A percentile compares a stretch with the other conserved stretches of the same genome.
phyloP scores from a whole-genome alignment of 495 filamentous ascomycete species.

The Penicillium subrubescens region DNA sequence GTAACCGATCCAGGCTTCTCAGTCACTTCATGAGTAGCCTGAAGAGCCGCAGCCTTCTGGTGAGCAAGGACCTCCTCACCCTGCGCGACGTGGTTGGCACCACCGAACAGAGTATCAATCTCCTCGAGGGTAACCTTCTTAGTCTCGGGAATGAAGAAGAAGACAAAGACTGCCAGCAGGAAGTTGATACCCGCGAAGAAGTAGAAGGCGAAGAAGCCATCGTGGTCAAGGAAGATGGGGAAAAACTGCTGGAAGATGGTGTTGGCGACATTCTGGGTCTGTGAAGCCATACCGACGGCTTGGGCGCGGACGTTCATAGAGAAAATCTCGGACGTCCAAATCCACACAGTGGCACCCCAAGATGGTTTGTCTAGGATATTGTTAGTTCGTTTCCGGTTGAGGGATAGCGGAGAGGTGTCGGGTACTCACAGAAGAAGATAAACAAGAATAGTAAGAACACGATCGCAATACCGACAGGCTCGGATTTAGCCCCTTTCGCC shows the following conservation, averaged over 20 bases:
- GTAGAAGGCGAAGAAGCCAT: constrained; percentile 56
- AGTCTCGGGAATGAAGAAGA: constrained; percentile 74
- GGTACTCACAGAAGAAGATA: constrained; percentile 61
- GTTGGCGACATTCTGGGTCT: constrained; percentile 68
- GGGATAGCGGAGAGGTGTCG: neutral
- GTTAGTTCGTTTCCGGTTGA: constrained; percentile 15
- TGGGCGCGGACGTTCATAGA: constrained; percentile 68
- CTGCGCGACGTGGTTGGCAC: constrained; percentile 58
- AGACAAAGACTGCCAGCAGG: constrained; percentile 68
- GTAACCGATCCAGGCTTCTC: constrained; percentile 32
- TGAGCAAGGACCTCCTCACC: constrained; percentile 44
- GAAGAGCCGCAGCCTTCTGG: constrained; percentile 26
- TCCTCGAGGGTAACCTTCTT: constrained; percentile 69
- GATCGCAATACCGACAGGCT: constrained; percentile 63
- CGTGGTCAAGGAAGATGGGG: constrained; percentile 62
- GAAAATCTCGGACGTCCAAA: constrained; percentile 68
- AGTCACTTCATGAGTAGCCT: constrained; percentile 13
- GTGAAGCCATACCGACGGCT: constrained; percentile 68
- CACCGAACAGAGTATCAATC: constrained; percentile 63
- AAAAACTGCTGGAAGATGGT: constrained; percentile 68
- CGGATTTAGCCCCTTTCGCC: constrained; percentile 48
- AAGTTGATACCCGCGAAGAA: constrained; percentile 57
- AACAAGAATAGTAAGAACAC: constrained; percentile 66
- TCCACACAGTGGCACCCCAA: constrained; percentile 69
- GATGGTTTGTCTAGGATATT: constrained; percentile 57